These are phyloP conservation scores for Bruguiera gymnorhiza DNA, from an alignment of 345 rosid species.

Conservation along the genomic window DNA sequence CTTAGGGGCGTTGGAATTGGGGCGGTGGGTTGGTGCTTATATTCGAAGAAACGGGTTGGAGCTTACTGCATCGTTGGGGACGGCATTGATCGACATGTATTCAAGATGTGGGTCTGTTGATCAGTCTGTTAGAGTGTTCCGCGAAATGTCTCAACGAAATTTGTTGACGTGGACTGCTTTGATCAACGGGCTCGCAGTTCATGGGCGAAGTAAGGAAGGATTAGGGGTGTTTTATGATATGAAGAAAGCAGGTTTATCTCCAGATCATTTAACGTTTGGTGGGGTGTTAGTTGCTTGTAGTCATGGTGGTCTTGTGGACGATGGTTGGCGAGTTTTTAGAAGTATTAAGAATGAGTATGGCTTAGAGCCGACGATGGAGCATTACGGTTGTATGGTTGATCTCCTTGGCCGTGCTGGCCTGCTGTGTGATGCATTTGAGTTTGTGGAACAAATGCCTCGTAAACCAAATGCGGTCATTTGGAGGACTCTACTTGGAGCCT, in stretches of 20 bases:
- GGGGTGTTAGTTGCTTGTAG: constrained; percentile 48
- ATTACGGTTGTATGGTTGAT: constrained; percentile 60
- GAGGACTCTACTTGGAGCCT: constrained; percentile 58
- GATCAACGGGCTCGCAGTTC: constrained; percentile 50
- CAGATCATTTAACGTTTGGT: constrained; percentile 40
- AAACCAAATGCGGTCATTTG: constrained; percentile 43
- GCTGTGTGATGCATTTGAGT: constrained; percentile 39
- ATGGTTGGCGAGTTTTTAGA: constrained; percentile 40
- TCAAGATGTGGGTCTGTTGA: constrained; percentile 51
- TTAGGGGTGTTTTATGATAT: constrained; percentile 33
- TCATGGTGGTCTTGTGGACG: constrained; percentile 45
- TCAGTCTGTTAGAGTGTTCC: constrained; percentile 37
- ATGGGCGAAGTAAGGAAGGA: constrained; percentile 37
- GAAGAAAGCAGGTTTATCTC: constrained; percentile 32
- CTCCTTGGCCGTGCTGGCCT: constrained; percentile 48
- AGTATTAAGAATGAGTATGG: constrained; percentile 38
- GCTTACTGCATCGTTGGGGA: constrained; percentile 30
- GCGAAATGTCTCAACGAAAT: constrained; percentile 39
- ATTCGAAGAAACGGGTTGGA: constrained; percentile 28
- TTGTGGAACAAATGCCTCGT: constrained; percentile 38
- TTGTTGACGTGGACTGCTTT: constrained; percentile 43
- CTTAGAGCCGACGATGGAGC: constrained; percentile 39
- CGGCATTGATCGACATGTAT: constrained; percentile 53
- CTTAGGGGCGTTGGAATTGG: constrained; percentile 44
- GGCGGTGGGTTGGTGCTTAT: constrained; percentile 42